A percentile compares a stretch with the other conserved stretches of the same genome.
These are phyloP conservation scores for Epithele typhae DNA, from an alignment of 768 basidiomycete genomes.

Conservation along the genomic window DNA sequence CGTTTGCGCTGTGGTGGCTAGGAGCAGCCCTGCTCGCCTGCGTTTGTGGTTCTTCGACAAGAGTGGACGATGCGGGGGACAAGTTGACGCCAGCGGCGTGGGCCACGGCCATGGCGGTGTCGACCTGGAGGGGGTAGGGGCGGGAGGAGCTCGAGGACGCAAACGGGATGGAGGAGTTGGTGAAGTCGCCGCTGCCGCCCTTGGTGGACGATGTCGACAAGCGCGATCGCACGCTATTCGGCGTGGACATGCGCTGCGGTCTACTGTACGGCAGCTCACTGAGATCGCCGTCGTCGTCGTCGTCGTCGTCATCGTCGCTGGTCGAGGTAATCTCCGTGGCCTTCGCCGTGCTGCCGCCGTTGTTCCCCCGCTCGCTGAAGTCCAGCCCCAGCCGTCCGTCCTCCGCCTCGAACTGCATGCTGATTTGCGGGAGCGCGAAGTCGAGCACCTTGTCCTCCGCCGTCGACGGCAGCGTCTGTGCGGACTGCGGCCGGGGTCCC, in stretches of 20 bases:
- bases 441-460: background rate
- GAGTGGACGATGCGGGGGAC: conserved; percentile 36
- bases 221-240: conserved; percentile 22
- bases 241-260: conserved; percentile 14
- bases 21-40: conserved; percentile 21
- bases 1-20: conserved; percentile 8
- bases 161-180: too few relatives aligned
- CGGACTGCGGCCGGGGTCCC: conserved; percentile 17
- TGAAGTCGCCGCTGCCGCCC: conserved; percentile 18
- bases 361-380: conserved; percentile 25
- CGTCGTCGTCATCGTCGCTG: conserved; percentile 12
- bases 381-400: conserved; percentile 57
- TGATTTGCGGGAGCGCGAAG: conserved; percentile 36
- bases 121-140: conserved; percentile 55
- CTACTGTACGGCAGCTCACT: conserved; percentile 19
- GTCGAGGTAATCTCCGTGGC: conserved; percentile 2
- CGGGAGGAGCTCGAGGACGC: conserved; percentile 34
- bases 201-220: conserved; percentile 20
- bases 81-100: conserved; percentile 11
- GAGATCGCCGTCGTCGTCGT: conserved; percentile 16
- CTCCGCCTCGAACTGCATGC: conserved; percentile 46
- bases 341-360: conserved; percentile 1
- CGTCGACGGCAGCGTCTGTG: conserved; percentile 16
- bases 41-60: conserved; percentile 32
- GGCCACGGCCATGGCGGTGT: conserved; percentile 37